Conservation (phyloP, 345 rosid species). For the Trapa bicornis region DNA sequence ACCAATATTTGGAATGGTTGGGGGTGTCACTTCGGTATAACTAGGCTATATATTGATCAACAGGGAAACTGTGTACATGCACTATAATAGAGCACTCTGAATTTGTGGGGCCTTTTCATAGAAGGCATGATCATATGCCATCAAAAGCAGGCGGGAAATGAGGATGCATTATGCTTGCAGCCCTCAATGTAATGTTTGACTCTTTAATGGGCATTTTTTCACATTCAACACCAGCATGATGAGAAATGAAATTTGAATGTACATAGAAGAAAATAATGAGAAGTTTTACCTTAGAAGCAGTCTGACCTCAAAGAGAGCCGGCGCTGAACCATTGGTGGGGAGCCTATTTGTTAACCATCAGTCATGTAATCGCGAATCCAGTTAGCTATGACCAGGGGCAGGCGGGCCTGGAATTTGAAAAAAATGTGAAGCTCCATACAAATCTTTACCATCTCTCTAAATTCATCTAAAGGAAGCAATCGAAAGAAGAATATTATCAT, state of each 20-base stretch:
- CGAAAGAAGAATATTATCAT: constrained; percentile 1
- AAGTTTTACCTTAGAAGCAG: background rate
- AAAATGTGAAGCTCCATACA: background rate
- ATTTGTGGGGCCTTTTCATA: background rate
- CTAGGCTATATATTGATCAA: background rate
- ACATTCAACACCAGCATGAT: constrained; percentile 28
- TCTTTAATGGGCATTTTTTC: constrained; percentile 11
- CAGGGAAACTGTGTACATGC: background rate
- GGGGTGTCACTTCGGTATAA: no score
- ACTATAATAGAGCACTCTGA: background rate
- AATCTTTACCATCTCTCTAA: background rate
- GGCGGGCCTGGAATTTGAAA: background rate
- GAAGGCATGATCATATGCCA: constrained; percentile 10
- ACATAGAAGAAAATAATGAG: constrained; percentile 1
- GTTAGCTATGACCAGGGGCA: background rate
- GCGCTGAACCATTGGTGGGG: background rate
- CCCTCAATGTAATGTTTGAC: constrained; percentile 31
- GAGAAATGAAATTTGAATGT: constrained; percentile 12
- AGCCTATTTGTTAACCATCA: background rate
- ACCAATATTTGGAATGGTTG: background rate
- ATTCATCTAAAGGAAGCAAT: background rate
- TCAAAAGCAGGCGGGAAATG: constrained; percentile 9
- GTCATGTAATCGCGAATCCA: background rate
- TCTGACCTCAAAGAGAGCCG: constrained; percentile 2
- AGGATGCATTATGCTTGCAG: constrained; percentile 16